These are phyloP conservation scores for Neurospora tetraspora DNA, from an alignment of 495 filamentous ascomycete genomes.

Conservation along the genomic window DNA sequence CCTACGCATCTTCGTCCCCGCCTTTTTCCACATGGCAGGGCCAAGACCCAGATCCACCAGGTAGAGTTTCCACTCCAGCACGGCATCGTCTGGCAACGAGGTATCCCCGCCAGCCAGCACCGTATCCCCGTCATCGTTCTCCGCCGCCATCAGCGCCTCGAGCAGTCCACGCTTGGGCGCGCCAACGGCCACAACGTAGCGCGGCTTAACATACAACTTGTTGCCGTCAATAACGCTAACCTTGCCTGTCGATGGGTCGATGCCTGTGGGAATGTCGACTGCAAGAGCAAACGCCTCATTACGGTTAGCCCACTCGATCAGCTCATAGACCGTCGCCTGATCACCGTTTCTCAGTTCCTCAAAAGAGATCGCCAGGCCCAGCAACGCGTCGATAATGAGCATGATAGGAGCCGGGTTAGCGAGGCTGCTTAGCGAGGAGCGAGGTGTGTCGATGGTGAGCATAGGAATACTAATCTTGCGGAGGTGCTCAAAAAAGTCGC, in stretches of 20 bases:
- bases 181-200: constrained; percentile 70
- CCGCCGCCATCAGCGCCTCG: constrained; percentile 51
- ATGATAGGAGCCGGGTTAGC: constrained; percentile 46
- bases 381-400: constrained; percentile 78
- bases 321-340: constrained; percentile 68
- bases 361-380: constrained; percentile 74
- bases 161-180: constrained; percentile 77
- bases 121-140: constrained; percentile 38
- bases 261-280: constrained; percentile 78
- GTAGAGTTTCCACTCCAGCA: constrained; percentile 56
- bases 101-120: constrained; percentile 19
- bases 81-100: constrained; percentile 17
- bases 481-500: constrained; percentile 42
- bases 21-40: constrained; percentile 75
- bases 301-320: constrained; percentile 81
- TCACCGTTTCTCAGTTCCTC: constrained; percentile 75
- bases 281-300: constrained; percentile 68
- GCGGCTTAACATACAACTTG: constrained; percentile 60
- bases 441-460: constrained; percentile 27
- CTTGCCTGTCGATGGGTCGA: constrained; percentile 68
- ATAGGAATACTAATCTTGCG: constrained; percentile 28
- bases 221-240: constrained; percentile 50
- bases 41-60: constrained; percentile 82
- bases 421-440: constrained; percentile 22
- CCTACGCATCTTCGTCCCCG: constrained; percentile 63